Evolutionary conservation across 2,329 filamentous ascomycete genomes (phyloP).

Genomic region (Leptodontidium sp.): DNA sequence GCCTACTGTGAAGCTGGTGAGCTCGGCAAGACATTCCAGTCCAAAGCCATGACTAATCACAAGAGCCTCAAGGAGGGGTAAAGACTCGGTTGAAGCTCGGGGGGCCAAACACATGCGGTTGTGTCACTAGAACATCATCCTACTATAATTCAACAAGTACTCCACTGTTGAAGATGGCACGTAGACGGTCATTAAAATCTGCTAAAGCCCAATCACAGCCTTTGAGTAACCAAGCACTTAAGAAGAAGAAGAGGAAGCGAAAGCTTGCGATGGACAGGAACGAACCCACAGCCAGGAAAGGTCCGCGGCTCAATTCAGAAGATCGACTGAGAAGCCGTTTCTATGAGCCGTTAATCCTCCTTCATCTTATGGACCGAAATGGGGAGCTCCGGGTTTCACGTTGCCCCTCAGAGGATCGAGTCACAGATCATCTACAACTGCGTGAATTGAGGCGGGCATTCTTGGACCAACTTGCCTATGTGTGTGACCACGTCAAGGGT

Average conservation of each 20-base stretch:
- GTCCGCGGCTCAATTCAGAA: conserved; percentile 24
- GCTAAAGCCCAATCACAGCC: background rate
- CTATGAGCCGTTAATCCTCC: conserved; percentile 32
- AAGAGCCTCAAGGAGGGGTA: conserved; percentile 9
- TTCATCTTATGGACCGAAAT: conserved; percentile 32
- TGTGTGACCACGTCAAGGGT: conserved; percentile 30
- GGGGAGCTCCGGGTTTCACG: conserved; percentile 27
- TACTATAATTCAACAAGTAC: background rate
- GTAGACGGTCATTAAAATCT: conserved; percentile 2
- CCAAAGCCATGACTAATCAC: background rate
- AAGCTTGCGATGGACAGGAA: conserved; percentile 21
- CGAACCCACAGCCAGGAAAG: conserved; percentile 18
- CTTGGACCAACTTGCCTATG: conserved; percentile 29
- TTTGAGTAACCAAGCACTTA: background rate
- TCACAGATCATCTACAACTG: conserved; percentile 6
- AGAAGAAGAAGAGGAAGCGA: conserved; percentile 15
- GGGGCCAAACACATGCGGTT: background rate
- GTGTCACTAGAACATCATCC: background rate
- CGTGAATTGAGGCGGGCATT: conserved; percentile 17
- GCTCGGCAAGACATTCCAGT: background rate
- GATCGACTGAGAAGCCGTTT: conserved; percentile 29
- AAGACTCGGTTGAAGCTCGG: background rate
- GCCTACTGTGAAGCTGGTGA: background rate
- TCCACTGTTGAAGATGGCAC: conserved; percentile 2
- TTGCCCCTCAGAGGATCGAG: conserved; percentile 25